A percentile compares a stretch with the other conserved stretches of the same genome.
phyloP scores from a whole-genome alignment of 2,329 filamentous ascomycete genomes.

The Xylariaceae sp. region DNA sequence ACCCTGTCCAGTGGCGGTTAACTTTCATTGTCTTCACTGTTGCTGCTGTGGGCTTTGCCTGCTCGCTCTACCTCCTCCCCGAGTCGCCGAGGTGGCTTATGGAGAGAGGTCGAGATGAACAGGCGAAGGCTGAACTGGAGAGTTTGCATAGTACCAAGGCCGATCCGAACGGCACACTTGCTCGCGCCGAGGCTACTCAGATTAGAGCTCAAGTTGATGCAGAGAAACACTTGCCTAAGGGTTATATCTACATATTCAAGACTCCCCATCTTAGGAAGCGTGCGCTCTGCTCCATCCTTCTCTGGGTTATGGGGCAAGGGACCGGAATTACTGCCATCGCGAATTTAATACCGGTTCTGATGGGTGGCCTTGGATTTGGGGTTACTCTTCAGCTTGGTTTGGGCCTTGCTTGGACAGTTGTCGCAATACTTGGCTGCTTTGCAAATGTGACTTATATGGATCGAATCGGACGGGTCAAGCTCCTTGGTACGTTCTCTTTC shows the following conservation, averaged over 20 bases:
- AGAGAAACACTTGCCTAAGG: slow-evolving; percentile 23
- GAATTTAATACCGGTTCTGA: slow-evolving; percentile 35
- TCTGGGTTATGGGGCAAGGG: slow-evolving; percentile 37
- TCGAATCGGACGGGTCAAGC: slow-evolving; percentile 32
- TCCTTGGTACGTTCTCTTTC: slow-evolving; percentile 17
- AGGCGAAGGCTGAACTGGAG: slow-evolving; percentile 26
- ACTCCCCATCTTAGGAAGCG: slow-evolving; percentile 33
- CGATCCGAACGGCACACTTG: slow-evolving; percentile 28
- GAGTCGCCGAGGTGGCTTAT: slow-evolving; percentile 30
- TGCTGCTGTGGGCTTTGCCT: slow-evolving; percentile 15
- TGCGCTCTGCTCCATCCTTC: slow-evolving; percentile 32
- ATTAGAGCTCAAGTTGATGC: slow-evolving; percentile 34
- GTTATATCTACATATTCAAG: slow-evolving; percentile 34
- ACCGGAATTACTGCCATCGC: slow-evolving; percentile 37
- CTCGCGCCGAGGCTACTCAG: slow-evolving; percentile 32
- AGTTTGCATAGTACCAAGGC: slow-evolving; percentile 28
- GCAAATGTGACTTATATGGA: slow-evolving; percentile 35
- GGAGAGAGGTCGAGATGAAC: slow-evolving; percentile 25
- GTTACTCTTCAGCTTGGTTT: slow-evolving; percentile 34
- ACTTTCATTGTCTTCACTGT: slow-evolving; percentile 30
- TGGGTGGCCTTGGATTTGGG: slow-evolving; percentile 36
- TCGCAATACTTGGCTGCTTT: slow-evolving; percentile 31
- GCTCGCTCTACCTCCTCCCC: slow-evolving; percentile 24
- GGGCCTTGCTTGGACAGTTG: slow-evolving; percentile 34
- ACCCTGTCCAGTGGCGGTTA: slow-evolving; percentile 30